A percentile compares a stretch with the other conserved stretches of the same genome.
These are phyloP conservation scores for Calvatia gigantea DNA, from an alignment of 768 basidiomycete species.

Conservation along the genomic window DNA sequence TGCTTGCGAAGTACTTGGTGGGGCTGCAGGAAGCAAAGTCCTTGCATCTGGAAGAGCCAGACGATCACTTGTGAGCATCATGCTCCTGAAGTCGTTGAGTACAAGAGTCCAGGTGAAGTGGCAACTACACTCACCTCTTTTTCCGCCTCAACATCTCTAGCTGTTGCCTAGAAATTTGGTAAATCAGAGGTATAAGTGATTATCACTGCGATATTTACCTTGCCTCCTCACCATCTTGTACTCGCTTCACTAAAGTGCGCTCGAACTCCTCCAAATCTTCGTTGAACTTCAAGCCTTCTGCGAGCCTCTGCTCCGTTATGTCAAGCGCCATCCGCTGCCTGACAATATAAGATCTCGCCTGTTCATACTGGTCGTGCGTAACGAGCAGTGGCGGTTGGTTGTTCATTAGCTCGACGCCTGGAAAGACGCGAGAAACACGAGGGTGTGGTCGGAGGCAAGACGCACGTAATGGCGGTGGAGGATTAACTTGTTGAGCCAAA, in stretches of 20 bases:
- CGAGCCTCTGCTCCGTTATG: slow-evolving; percentile 35
- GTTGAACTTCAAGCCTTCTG: slow-evolving; percentile 32
- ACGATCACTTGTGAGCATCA: background rate
- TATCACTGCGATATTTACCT: slow-evolving; percentile 30
- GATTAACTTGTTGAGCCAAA: no score
- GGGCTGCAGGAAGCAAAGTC: background rate
- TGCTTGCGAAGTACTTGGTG: background rate
- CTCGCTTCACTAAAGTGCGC: slow-evolving; percentile 18
- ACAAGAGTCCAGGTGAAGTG: background rate
- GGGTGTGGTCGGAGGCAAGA: background rate
- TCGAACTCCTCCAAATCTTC: slow-evolving; percentile 16
- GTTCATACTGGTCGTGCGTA: slow-evolving; percentile 13
- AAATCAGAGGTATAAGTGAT: background rate
- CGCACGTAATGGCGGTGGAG: no score
- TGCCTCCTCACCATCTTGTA: slow-evolving; percentile 43
- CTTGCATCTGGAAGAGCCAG: background rate
- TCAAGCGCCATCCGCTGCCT: slow-evolving; percentile 24
- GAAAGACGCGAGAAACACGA: slow-evolving; percentile 2
- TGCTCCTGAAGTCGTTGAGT: background rate
- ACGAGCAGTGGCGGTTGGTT: background rate
- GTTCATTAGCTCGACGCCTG: background rate
- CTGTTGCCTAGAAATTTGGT: slow-evolving; percentile 1
- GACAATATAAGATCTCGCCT: slow-evolving; percentile 10
- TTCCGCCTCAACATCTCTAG: background rate
- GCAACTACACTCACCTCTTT: background rate